Percentiles rank a stretch among this genome's conserved stretches.
Conservation (phyloP, 2,329 filamentous ascomycete genomes). For the Xylariaceae sp. region DNA sequence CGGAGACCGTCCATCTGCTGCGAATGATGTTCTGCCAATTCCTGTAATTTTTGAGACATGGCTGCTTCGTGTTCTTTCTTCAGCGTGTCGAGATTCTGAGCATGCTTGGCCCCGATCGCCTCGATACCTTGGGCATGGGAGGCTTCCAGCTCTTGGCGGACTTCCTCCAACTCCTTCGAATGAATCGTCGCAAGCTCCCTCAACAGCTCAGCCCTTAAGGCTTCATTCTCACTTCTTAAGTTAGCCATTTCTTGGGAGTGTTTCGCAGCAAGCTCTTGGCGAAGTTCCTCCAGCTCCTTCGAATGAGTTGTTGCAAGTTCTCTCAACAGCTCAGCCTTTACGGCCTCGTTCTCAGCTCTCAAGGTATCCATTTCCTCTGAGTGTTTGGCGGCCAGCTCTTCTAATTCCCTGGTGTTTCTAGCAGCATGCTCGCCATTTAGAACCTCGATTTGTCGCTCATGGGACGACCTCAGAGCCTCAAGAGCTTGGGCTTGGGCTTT, state of each 20-base stretch:
- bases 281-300: constrained; percentile 14
- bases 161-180: constrained; percentile 20
- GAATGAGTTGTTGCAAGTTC: constrained; percentile 10
- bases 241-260: constrained; percentile 25
- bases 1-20: constrained; percentile 20
- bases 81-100: constrained; percentile 13
- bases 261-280: constrained; percentile 17
- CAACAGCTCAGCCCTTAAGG: constrained; percentile 16
- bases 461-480: constrained; percentile 28
- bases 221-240: constrained; percentile 22
- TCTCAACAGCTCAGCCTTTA: constrained; percentile 14
- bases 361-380: constrained; percentile 24
- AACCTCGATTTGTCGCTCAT: constrained; percentile 27
- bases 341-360: constrained; percentile 20
- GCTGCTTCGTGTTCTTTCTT: constrained; percentile 16
- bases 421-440: constrained; percentile 28
- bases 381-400: constrained; percentile 23
- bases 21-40: constrained; percentile 16
- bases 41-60: constrained; percentile 15
- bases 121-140: constrained; percentile 21
- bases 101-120: constrained; percentile 16
- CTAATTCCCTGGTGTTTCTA: constrained; percentile 23
- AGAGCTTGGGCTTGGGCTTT: constrained; percentile 25
- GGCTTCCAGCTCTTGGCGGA: constrained; percentile 14
- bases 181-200: constrained; percentile 16